Conservation (phyloP, 1,284 basidiomycete genomes). For the Phlebopus sp. region DNA sequence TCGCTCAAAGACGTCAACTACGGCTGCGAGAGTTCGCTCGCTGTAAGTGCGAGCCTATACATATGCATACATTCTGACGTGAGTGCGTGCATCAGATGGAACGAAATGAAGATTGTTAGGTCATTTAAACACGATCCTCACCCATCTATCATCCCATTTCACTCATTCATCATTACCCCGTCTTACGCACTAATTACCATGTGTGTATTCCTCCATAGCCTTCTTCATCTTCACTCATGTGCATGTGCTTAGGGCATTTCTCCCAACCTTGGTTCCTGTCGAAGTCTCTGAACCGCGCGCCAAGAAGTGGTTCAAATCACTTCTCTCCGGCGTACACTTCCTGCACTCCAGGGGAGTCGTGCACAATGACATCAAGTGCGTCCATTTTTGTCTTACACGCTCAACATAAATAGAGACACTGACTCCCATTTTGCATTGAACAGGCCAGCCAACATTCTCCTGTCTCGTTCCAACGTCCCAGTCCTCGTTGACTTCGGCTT, state of each 20-base stretch:
- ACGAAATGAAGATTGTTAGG: conserved; percentile 91
- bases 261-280: conserved; percentile 78
- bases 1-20: conserved; percentile 72
- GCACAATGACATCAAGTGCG: conserved; percentile 93
- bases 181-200: conserved; percentile 86
- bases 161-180: conserved; percentile 90
- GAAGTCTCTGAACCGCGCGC: conserved; percentile 76
- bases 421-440: conserved; percentile 1
- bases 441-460: conserved; percentile 85
- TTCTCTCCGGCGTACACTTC: conserved; percentile 87
- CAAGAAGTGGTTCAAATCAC: conserved; percentile 79
- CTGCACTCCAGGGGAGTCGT: conserved; percentile 85
- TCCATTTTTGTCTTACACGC: conserved; percentile 7
- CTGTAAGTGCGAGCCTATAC: conserved; percentile 47
- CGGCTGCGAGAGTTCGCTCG: conserved; percentile 82
- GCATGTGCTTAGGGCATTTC: conserved; percentile 55
- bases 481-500: conserved; percentile 93
- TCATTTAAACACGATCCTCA: conserved; percentile 79
- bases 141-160: conserved; percentile 87
- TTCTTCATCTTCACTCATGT: conserved; percentile 20
- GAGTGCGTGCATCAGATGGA: conserved; percentile 57
- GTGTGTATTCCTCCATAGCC: conserved; percentile 43
- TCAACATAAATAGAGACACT: not conserved
- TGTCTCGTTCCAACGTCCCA: conserved; percentile 71
- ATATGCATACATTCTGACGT: conserved; percentile 13